Base-by-base conservation (phyloP, 805 yeast genomes). In the Yarrowia sp. region DNA sequence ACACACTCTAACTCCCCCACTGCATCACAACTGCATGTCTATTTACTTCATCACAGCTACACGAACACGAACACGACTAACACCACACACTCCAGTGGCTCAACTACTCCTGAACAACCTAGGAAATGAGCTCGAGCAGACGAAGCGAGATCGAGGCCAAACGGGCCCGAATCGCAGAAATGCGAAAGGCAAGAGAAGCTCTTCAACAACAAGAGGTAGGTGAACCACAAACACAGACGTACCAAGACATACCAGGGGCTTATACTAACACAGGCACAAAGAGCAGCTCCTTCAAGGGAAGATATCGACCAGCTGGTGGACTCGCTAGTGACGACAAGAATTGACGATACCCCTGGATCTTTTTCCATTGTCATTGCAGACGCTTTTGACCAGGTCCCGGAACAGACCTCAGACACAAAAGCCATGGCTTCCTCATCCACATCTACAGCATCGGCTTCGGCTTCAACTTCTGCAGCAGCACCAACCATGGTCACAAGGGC, bases 71-170 rank as follows among this genome's bases (percentile, higher is more conserved):
- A 49, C 53, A 49, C 53, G 53, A 49, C 16, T 5, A 32, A 22
- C 52, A 22, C 16, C 36, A 26, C 36, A 48, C 52, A 14, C 52
- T 10, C 3, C 8, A 26, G 50, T 22, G 26, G 52, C 36, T 26
- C 9, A 16, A 14, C 12, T 15, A 15, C 9, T 2, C 19, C 12
- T 32, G 22, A 8, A 49, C 15, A 32, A 10, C n/a, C 40, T 16
- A 4, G 35, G 16, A 49, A 32, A 59, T 59, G 56, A 59, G 67
- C 71, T 70, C 68, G 70, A 75, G 74, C 64, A 73, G 84, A 70
- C 71, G 76, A 45, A 82, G 78, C 63, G 82, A 82, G 72, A 80
- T 87, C 52, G 89, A 86, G 73, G 85, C 84, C 67, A 86, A 86
- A 71, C 78, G 81, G 69, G 82, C 80, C 55, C 80, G 82, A 67